These are phyloP conservation scores for Dianthus caryophyllus DNA, from an alignment of 148 eudicot genomes.

Conservation along the genomic window DNA sequence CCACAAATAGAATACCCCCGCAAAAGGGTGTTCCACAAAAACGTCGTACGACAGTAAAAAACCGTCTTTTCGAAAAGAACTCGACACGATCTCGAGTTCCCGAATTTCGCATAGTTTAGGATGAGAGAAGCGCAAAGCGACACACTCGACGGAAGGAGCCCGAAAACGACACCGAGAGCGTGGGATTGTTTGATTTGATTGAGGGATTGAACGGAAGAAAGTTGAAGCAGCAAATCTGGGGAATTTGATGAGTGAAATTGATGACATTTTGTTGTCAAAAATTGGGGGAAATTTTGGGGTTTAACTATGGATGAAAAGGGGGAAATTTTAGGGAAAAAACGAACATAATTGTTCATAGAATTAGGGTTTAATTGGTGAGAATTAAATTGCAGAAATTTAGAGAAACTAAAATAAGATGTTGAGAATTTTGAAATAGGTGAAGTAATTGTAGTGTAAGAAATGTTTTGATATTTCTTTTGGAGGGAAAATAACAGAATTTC, in stretches of 20 bases:
- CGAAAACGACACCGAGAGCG: conserved; percentile 38
- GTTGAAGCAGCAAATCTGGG: conserved; percentile 32
- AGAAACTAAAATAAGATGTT: background rate
- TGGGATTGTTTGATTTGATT: conserved; percentile 51
- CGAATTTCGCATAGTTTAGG: conserved; percentile 43
- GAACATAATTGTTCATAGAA: conserved; percentile 36
- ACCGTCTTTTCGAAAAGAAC: conserved; percentile 32
- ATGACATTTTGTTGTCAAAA: conserved; percentile 12
- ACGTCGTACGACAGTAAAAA: conserved; percentile 39
- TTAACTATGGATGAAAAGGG: conserved; percentile 14
- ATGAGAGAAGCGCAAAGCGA: conserved; percentile 54
- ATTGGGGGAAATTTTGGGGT: conserved; percentile 6
- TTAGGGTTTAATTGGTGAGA: background rate
- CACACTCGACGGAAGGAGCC: conserved; percentile 51
- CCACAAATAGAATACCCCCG: conserved; percentile 34
- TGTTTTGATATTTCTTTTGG: background rate
- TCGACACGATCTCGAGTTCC: conserved; percentile 16
- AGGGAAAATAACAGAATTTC: conserved; percentile 7
- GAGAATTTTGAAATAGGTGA: background rate
- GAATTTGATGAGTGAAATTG: conserved; percentile 11
- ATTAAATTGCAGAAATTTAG: background rate
- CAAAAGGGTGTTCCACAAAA: conserved; percentile 67
- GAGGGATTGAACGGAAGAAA: conserved; percentile 41
- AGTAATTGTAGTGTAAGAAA: background rate
- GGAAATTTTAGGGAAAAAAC: conserved; percentile 15